Percentiles rank a stretch among this genome's conserved stretches.
phyloP scores from a whole-genome alignment of 352 stramenopile genomes.

The Lagenidium sp. region DNA sequence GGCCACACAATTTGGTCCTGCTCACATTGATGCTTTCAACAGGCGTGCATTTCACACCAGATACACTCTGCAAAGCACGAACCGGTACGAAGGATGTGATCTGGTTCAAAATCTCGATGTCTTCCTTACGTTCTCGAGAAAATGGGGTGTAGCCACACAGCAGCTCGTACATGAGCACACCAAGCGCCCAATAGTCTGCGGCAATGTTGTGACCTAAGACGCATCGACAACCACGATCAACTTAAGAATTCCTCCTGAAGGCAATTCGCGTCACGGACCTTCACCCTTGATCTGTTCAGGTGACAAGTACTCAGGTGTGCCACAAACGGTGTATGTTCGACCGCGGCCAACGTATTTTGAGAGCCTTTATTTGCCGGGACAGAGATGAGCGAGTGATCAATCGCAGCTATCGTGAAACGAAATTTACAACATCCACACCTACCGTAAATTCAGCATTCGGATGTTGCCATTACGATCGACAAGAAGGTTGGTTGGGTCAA shows the following conservation, averaged over 20 bases:
- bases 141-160: constrained; percentile 87
- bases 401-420: background rate
- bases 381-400: too few species aligned
- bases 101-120: constrained; percentile 84
- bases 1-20: constrained; percentile 66
- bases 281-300: constrained; percentile 84
- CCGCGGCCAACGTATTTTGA: constrained; percentile 82
- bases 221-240: background rate
- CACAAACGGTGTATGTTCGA: constrained; percentile 81
- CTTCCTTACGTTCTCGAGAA: constrained; percentile 66
- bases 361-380: constrained; percentile 29
- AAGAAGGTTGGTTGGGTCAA: constrained; percentile 76
- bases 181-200: constrained; percentile 91
- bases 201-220: constrained; percentile 67
- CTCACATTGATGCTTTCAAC: background rate
- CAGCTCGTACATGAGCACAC: constrained; percentile 93
- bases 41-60: background rate
- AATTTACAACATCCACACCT: background rate
- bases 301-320: constrained; percentile 77
- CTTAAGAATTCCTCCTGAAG: too few species aligned
- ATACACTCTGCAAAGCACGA: constrained; percentile 3
- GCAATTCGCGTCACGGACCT: too few species aligned
- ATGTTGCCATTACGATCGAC: constrained; percentile 76
- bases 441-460: constrained; percentile 79
- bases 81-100: constrained; percentile 76